Percentiles rank a stretch among this genome's conserved stretches.
These are phyloP conservation scores for Mycosphaerelloides madeirae DNA, from an alignment of 2,329 filamentous ascomycete species.

Conservation along the genomic window DNA sequence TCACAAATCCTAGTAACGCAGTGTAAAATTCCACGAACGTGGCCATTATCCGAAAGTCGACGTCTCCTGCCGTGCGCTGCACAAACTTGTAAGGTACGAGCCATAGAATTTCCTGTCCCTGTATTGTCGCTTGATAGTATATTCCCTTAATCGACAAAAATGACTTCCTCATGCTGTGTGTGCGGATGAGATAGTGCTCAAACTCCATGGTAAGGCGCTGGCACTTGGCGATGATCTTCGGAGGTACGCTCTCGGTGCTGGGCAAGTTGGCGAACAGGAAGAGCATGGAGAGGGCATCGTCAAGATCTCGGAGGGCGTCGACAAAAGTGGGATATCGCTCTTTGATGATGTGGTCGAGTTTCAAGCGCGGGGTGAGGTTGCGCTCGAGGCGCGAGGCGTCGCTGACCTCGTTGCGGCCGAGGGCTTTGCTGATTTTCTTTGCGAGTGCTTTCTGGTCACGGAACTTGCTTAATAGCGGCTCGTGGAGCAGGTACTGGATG, in stretches of 20 bases:
- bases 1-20: conserved; percentile 89
- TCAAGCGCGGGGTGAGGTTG: conserved; percentile 83
- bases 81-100: conserved; percentile 97
- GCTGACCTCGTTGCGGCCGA: conserved; percentile 84
- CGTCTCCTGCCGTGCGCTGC: conserved; percentile 84
- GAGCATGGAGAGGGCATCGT: conserved; percentile 94
- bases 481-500: conserved; percentile 96
- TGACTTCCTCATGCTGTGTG: conserved; percentile 86
- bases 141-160: conserved; percentile 99
- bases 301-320: conserved; percentile 87
- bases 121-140: conserved; percentile 96
- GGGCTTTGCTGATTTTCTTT: conserved; percentile 92
- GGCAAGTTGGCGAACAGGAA: conserved; percentile 97
- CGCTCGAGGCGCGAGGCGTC: conserved; percentile 88
- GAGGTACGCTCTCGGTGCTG: conserved; percentile 79
- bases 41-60: conserved; percentile 98
- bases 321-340: conserved; percentile 97
- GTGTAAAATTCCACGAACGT: conserved; percentile 99
- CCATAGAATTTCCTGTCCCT: conserved; percentile 96
- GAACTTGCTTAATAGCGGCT: conserved; percentile 90
- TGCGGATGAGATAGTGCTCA: conserved; percentile 93
- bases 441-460: conserved; percentile 93
- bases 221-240: conserved; percentile 93
- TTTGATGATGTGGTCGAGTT: conserved; percentile 92
- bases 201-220: conserved; percentile 92